Evolutionary conservation across 2,329 filamentous ascomycete species (phyloP), one percentile per base, ranked within the genome.

Genomic region (Talaromyces sp.): DNA sequence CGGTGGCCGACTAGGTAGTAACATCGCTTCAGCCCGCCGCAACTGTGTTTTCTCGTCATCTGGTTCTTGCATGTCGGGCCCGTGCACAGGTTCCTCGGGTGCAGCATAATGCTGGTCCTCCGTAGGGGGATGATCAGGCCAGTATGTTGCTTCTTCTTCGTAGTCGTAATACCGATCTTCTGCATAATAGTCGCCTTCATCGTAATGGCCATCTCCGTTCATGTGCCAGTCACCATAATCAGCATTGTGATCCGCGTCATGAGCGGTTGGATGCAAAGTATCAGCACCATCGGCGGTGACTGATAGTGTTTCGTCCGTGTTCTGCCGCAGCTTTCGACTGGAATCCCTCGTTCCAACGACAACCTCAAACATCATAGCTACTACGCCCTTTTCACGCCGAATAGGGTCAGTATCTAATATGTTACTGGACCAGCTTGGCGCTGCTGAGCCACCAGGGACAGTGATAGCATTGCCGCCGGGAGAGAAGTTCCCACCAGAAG

Each of bases 341-440:
- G 86, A 93, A 71, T 99, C 92, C 36, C 83, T 82, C 0, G 91
- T 96, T 1, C 94, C 94, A 19, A 97, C 86, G 1, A 96, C 80
- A 13, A 96, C 83, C 70, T 97, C 91, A 65, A 97, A 93, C 0
- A 88, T 81, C 56, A 91, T 89, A 0, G 87, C 88, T 21, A 97
- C 87, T n/a, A 97, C 91, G 8, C 90, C 91, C 69, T 96, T 97
- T 69, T 96, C 91, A 40, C 92, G 85, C 52, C 91, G 83, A 25
- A 97, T 84, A 48, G 87, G 84, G 63, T 94, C 88, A 0, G 94
- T 99, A 64, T 97, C 91, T 41, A 96, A 82, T 61, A 97, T 90
- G 60, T 86, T 87, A 6, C 86, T 70, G 1, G 71, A 69, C 73
- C 73, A 78, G 45, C 74, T 73, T 41, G 75, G 69, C 8, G 75